These are phyloP conservation scores for Chaetomium fimeti DNA, from an alignment of 495 filamentous ascomycete genomes.

Conservation along the genomic window DNA sequence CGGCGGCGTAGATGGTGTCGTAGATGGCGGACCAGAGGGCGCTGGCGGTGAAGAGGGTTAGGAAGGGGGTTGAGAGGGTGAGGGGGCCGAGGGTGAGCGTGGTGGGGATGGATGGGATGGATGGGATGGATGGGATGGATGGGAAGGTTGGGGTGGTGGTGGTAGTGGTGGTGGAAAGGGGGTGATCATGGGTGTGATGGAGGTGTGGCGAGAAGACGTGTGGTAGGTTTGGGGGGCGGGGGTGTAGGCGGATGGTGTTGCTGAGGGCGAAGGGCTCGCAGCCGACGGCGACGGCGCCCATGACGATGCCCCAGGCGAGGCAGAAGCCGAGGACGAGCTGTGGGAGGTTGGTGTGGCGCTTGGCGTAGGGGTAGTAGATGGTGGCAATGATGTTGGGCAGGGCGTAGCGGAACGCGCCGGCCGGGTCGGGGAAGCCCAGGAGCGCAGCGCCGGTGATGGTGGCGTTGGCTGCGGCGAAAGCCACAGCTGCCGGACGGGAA, in stretches of 20 bases:
- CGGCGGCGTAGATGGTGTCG: conserved; percentile 48
- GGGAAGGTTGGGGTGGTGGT: no score
- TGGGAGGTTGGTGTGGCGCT: conserved; percentile 42
- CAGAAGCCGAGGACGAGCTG: conserved; percentile 45
- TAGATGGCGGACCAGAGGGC: conserved; percentile 41
- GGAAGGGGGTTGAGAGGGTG: no score
- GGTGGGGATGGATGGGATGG: conserved; percentile 20
- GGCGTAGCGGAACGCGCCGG: conserved; percentile 17
- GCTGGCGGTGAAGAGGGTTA: conserved; percentile 17
- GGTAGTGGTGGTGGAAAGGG: neutral
- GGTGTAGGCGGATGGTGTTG: no score
- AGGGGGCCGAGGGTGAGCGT: no score
- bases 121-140: conserved; percentile 23
- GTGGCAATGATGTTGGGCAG: conserved; percentile 37
- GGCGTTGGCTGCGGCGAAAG: conserved; percentile 37
- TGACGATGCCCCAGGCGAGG: conserved; percentile 36
- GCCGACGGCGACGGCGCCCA: conserved; percentile 21
- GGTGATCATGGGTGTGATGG: neutral
- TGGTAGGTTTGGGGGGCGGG: no score
- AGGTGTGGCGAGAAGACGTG: neutral
- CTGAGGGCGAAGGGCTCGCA: neutral
- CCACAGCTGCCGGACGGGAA: conserved; percentile 33
- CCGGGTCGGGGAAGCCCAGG: conserved; percentile 15
- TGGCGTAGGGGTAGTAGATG: conserved; percentile 44
- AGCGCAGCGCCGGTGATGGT: conserved; percentile 22